These are phyloP conservation scores for Trypanosomatidae sp. DNA, from an alignment of 208 protist genomes.

Conservation along the genomic window DNA sequence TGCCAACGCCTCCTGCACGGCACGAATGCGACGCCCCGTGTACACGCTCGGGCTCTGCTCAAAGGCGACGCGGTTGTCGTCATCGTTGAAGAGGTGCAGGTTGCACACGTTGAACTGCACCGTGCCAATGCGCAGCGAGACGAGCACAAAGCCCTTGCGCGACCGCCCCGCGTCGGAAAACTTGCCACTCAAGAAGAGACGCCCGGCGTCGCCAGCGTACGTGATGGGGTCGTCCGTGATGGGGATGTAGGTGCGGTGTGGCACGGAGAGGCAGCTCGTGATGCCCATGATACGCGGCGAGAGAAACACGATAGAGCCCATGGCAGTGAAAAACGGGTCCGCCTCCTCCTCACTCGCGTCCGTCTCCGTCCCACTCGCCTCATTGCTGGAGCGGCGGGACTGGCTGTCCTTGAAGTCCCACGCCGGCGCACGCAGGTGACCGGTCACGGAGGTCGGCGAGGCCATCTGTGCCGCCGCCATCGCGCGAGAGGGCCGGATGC, in stretches of 20 bases:
- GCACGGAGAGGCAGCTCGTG: slow-evolving; percentile 72
- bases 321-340: slow-evolving; percentile 51
- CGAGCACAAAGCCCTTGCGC: slow-evolving; percentile 76
- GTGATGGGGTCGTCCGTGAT: slow-evolving; percentile 71
- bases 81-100: slow-evolving; percentile 76
- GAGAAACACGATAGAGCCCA: slow-evolving; percentile 72
- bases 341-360: slow-evolving; percentile 26
- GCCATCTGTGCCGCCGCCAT: not conserved
- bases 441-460: not conserved
- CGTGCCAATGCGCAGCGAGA: slow-evolving; percentile 69
- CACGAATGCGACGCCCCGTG: slow-evolving; percentile 36
- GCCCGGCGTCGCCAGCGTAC: slow-evolving; percentile 52
- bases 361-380: no score
- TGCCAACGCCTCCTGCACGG: slow-evolving; percentile 64
- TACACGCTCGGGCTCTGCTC: slow-evolving; percentile 51
- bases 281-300: slow-evolving; percentile 71
- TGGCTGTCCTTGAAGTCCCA: no score
- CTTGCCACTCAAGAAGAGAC: slow-evolving; percentile 56
- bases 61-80: slow-evolving; percentile 53
- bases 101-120: slow-evolving; percentile 68
- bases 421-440: no score
- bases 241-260: slow-evolving; percentile 76
- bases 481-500: not conserved
- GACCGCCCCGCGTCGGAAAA: slow-evolving; percentile 56
- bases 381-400: no score